Percentiles rank a stretch among this genome's conserved stretches.
phyloP scores from a whole-genome alignment of 2,329 filamentous ascomycete genomes.

The Aspergillus transmontanensis region DNA sequence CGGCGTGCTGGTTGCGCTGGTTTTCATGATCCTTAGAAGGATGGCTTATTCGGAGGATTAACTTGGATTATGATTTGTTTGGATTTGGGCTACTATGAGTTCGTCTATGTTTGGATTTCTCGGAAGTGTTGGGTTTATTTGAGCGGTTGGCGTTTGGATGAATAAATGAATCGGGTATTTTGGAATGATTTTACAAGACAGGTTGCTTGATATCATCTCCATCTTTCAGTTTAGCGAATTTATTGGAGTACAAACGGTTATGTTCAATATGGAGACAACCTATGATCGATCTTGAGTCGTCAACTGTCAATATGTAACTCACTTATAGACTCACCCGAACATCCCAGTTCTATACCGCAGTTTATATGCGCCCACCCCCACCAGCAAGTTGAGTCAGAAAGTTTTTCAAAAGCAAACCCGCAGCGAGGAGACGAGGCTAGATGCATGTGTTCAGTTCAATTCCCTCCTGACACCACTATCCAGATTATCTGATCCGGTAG shows the following conservation, averaged over 20 bases:
- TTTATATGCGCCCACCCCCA: no score
- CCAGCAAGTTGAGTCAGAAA: no score
- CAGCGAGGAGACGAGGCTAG: neutral
- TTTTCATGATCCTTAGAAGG: constrained; percentile 66
- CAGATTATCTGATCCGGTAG: no score
- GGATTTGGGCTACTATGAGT: no score
- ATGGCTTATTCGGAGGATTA: constrained; percentile 34
- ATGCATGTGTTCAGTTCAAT: neutral
- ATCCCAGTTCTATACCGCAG: neutral
- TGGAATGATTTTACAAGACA: neutral
- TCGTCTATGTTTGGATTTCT: neutral
- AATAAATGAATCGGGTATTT: neutral
- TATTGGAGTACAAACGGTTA: neutral
- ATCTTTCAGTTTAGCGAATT: neutral
- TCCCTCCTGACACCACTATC: neutral
- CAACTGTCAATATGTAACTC: no score
- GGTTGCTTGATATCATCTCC: neutral
- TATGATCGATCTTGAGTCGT: neutral
- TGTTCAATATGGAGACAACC: neutral
- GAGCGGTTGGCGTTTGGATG: neutral
- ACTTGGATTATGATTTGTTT: neutral
- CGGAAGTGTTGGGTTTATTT: neutral
- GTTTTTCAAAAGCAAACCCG: neutral
- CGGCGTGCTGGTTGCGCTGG: constrained; percentile 68
- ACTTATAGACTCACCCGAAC: neutral